These are phyloP conservation scores for Trichaptum fuscoviolaceum DNA, from an alignment of 768 basidiomycete genomes.

Conservation along the genomic window DNA sequence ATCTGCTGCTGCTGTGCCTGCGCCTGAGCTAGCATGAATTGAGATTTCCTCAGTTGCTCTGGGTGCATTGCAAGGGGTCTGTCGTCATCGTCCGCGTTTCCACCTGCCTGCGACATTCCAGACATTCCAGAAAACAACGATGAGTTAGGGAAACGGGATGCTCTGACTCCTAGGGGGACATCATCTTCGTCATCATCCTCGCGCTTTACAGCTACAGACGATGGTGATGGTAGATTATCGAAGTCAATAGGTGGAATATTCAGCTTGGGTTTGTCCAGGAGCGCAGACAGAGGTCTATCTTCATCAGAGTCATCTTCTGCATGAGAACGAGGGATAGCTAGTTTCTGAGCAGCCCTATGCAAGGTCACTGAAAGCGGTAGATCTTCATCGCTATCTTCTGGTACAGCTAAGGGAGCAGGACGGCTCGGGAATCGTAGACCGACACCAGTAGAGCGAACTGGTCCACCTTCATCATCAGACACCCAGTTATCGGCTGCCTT, in stretches of 20 bases:
- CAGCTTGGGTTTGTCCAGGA: conserved; percentile 42
- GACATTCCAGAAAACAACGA: conserved; percentile 14
- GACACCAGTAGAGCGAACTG: conserved; percentile 51
- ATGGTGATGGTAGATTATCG: conserved; percentile 25
- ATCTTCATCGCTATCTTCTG: conserved; percentile 68
- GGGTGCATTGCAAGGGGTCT: conserved; percentile 68
- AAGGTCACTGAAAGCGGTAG: conserved; percentile 65
- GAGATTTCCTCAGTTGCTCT: conserved; percentile 73
- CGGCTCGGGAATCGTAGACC: conserved; percentile 47
- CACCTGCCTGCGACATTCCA: conserved; percentile 20
- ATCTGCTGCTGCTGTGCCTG: conserved; percentile 60
- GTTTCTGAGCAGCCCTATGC: conserved; percentile 43
- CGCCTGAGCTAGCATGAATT: conserved; percentile 44
- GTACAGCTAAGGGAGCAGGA: conserved; percentile 15
- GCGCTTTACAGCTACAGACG: conserved; percentile 14
- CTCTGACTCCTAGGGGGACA: conserved; percentile 64
- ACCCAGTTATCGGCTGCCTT: conserved; percentile 34
- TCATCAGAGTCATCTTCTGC: conserved; percentile 55
- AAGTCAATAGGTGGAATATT: conserved; percentile 27
- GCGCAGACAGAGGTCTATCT: conserved; percentile 61
- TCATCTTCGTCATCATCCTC: conserved; percentile 63
- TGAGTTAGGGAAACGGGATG: conserved; percentile 38
- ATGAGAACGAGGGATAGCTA: conserved; percentile 29
- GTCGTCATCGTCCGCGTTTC: conserved; percentile 58
- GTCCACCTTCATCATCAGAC: conserved; percentile 62